A percentile compares a stretch with the other conserved stretches of the same genome.
Evolutionary conservation across 2,329 filamentous ascomycete genomes (phyloP).

Genomic region (Exophiala xenobiotica): DNA sequence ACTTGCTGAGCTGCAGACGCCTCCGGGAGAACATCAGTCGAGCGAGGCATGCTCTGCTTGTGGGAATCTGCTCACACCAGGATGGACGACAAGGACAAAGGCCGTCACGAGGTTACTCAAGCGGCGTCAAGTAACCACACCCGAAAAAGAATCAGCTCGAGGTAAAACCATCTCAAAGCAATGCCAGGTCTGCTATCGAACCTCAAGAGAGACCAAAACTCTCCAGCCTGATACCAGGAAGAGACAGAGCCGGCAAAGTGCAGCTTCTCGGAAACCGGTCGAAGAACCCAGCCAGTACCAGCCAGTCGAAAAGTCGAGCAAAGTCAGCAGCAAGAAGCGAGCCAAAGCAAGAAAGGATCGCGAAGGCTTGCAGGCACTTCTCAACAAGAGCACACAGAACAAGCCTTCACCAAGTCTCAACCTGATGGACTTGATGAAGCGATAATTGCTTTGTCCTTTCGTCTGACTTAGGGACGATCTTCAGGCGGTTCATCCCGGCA

Average conservation of each 20-base stretch:
- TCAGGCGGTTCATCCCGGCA: background rate
- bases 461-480: too few relatives aligned
- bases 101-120: background rate
- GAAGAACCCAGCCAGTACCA: too few relatives aligned
- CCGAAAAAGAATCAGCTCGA: conserved; percentile 18
- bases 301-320: conserved; percentile 5
- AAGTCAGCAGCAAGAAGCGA: conserved; percentile 53
- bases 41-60: conserved; percentile 42
- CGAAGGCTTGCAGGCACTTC: conserved; percentile 53
- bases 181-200: conserved; percentile 15
- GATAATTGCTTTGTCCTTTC: too few relatives aligned
- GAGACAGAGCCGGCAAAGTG: background rate
- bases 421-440: conserved; percentile 31
- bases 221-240: background rate
- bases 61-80: conserved; percentile 38
- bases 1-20: background rate
- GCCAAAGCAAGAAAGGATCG: conserved; percentile 54
- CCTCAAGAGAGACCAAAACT: conserved; percentile 6
- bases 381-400: conserved; percentile 35
- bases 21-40: conserved; percentile 5
- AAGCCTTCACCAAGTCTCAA: conserved; percentile 15
- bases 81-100: conserved; percentile 33
- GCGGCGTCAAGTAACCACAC: background rate
- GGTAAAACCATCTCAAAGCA: conserved; percentile 9
- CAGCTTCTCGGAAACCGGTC: background rate